Evolutionary conservation across 192 early-diverging fungal genomes (phyloP).

Genomic region (Entomortierella chlamydospora): DNA sequence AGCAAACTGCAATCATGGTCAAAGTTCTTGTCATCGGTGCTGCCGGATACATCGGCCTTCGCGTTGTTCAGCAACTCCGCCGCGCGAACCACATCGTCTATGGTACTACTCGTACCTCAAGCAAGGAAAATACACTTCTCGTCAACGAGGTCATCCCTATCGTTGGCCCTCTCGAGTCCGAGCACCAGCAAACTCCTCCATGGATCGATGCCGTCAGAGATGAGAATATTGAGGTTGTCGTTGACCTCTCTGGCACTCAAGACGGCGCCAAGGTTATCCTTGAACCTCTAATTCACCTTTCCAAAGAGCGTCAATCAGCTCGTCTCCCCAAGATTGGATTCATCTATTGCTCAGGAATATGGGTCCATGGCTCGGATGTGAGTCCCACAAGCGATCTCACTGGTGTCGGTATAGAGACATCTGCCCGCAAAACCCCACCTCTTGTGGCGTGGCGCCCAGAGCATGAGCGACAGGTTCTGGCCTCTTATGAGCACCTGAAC

Average conservation of each 20-base stretch:
- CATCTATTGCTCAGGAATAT: constrained; percentile 54
- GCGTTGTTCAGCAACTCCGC: constrained; percentile 44
- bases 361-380: constrained; percentile 25
- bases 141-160: constrained; percentile 50
- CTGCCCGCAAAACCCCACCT: constrained; percentile 2
- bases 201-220: constrained; percentile 22
- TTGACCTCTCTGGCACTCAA: constrained; percentile 35
- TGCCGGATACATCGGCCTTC: constrained; percentile 52
- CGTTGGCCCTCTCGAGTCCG: constrained; percentile 16
- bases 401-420: constrained; percentile 9
- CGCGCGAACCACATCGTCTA: constrained; percentile 52
- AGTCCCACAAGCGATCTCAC: constrained; percentile 7
- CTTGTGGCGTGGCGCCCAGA: constrained; percentile 50
- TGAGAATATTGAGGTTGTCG: constrained; percentile 34
- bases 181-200: not conserved
- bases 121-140: constrained; percentile 24
- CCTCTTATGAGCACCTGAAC: constrained; percentile 22
- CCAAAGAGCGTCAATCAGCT: constrained; percentile 29
- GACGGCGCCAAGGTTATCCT: constrained; percentile 28
- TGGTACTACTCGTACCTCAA: constrained; percentile 34
- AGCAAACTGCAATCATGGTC: constrained; percentile 27
- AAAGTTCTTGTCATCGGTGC: constrained; percentile 57
- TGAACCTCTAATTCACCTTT: constrained; percentile 19
- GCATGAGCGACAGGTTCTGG: constrained; percentile 32
- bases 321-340: constrained; percentile 20